These are phyloP conservation scores for Clonostachys rosea DNA, from an alignment of 2,329 filamentous ascomycete species.

Conservation along the genomic window DNA sequence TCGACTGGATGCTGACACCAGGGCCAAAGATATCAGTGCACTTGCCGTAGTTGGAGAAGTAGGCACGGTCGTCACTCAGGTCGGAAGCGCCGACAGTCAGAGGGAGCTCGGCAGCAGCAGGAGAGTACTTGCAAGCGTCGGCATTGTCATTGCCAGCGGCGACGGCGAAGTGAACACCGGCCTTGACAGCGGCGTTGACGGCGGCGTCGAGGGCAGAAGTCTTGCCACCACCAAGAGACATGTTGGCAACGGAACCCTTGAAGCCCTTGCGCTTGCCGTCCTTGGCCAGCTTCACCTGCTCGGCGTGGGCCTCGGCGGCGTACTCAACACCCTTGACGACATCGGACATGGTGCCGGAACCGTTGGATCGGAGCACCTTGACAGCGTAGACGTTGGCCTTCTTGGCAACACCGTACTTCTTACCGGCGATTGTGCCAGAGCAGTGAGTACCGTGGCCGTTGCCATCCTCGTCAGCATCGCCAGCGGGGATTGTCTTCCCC, in stretches of 20 bases:
- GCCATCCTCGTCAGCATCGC: conserved; percentile 85
- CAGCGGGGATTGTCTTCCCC: conserved; percentile 91
- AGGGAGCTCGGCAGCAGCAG: conserved; percentile 84
- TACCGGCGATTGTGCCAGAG: conserved; percentile 94
- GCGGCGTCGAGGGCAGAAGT: conserved; percentile 85
- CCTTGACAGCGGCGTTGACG: conserved; percentile 88
- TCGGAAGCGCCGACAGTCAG: conserved; percentile 95
- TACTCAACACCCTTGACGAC: conserved; percentile 98
- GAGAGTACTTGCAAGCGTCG: conserved; percentile 98
- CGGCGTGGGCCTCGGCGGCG: conserved; percentile 75
- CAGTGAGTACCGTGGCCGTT: conserved; percentile 99
- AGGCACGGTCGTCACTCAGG: conserved; percentile 90
- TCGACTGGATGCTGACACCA: conserved; percentile 93
- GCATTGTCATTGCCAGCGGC: conserved; percentile 98
- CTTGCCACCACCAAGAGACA: conserved; percentile 98
- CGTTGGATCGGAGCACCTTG: conserved; percentile 97
- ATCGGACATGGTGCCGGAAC: conserved; percentile 97
- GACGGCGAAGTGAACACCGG: conserved; percentile 95
- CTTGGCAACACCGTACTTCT: conserved; percentile 99
- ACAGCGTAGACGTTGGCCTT: conserved; percentile 95
- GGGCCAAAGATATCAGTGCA: conserved; percentile 99
- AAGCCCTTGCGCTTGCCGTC: conserved; percentile 89
- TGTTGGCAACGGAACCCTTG: conserved; percentile 99
- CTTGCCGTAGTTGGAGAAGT: conserved; percentile 99
- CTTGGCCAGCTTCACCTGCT: conserved; percentile 76